A percentile compares a stretch with the other conserved stretches of the same genome.
These are phyloP conservation scores for Shiraia bambusicola DNA, from an alignment of 2,329 filamentous ascomycete genomes.

Conservation along the genomic window DNA sequence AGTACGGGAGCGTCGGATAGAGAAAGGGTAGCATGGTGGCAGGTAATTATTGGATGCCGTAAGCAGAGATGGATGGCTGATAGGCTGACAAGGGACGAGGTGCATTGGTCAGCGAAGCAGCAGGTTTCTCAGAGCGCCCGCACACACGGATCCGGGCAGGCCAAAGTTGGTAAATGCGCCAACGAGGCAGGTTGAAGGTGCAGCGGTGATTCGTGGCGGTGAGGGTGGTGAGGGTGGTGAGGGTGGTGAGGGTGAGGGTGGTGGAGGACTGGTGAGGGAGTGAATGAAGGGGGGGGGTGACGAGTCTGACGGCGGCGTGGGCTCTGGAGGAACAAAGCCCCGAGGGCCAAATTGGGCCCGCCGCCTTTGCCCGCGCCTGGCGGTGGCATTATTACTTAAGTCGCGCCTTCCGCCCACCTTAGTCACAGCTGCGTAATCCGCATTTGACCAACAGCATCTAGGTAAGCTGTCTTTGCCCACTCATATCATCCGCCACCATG, in stretches of 20 bases:
- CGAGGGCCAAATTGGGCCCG: not conserved
- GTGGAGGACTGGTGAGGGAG: no score
- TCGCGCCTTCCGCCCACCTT: conserved; percentile 15
- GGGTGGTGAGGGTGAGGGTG: no score
- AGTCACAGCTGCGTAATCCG: conserved; percentile 26
- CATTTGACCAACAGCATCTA: conserved; percentile 21
- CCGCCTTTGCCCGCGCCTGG: not conserved
- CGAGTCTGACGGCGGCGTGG: no score
- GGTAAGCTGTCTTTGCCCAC: conserved; percentile 19
- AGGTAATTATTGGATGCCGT: conserved; percentile 15
- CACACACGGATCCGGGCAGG: conserved; percentile 10
- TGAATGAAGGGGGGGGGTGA: no score
- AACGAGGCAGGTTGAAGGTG: not conserved
- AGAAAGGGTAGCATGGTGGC: not conserved
- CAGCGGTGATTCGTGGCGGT: not conserved
- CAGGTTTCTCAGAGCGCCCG: conserved; percentile 7
- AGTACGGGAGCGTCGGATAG: conserved; percentile 22
- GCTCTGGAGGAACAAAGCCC: no score
- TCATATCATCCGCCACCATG: conserved; percentile 2
- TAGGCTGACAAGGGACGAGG: conserved; percentile 5
- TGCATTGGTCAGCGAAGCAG: conserved; percentile 23
- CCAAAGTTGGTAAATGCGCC: conserved; percentile 18
- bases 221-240: no score
- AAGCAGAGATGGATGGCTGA: conserved; percentile 7
- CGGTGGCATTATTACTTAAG: conserved; percentile 9